Base-by-base conservation (phyloP, 2,329 filamentous ascomycete genomes). In the Claviceps sp. region DNA sequence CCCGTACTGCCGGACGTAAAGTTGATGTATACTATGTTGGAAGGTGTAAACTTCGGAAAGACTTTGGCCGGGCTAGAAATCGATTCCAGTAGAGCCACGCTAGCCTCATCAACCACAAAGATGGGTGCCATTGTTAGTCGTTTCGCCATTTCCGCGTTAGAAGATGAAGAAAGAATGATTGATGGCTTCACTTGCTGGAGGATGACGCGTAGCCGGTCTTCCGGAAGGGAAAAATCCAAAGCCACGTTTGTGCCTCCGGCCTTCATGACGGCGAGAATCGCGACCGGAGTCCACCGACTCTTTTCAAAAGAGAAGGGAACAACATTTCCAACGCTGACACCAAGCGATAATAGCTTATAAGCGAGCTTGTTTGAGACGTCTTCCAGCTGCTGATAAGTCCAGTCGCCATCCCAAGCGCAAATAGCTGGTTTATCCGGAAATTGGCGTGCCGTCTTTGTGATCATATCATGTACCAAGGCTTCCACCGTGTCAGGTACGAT, bases 321-420 rank as follows among this genome's bases (percentile, higher is more conserved):
- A 6, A 62, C 42, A 2, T 51, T 50, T 13, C 48, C 50, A 5
- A 48, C 38, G 1, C 37, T 13, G n/a, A 56, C n/a, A 7, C 53
- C 54, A 1, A 47, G 9, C 14, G n/a, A 20, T 9, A 48, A 37
- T n/a, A 59, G 43, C 18, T 51, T 46, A 5, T 46, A 37, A 14
- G 61, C 59, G 18, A 61, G 51, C 3, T 48, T 51, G 4, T 47
- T 47, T 1, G 55, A 41, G 13, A 55, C 26, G 4, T 6, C 9
- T 24, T 57, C 50, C 5, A 72, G 60, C 26, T 72, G 18, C 56
- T 65, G 54, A 50, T 68, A 24, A 64, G 59, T 51, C 68, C 69
- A 55, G 66, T 67, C 60, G 71, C 76, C 50, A 73, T 74, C 60
- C 56, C 56, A 58, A 18, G 56, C 52, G 22, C 49, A 50, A 1